Evolutionary conservation across 371 early-diverging fungal species (phyloP).

Genomic region (Basidiobolus meristosporus): DNA sequence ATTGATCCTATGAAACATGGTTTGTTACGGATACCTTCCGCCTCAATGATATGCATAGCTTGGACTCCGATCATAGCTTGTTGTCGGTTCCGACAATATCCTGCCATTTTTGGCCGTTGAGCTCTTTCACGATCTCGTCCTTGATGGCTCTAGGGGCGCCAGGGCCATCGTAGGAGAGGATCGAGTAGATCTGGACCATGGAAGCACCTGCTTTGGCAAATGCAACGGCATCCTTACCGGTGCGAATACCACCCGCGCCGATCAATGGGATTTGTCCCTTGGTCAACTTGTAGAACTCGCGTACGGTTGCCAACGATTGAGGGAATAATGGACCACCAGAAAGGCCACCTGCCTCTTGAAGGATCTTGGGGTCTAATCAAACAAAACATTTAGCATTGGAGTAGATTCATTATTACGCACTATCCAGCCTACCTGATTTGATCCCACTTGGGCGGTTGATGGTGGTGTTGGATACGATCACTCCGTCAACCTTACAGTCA

Average conservation of each 20-base stretch:
- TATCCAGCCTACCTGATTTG: conserved; percentile 13
- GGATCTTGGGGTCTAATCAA: conserved; percentile 9
- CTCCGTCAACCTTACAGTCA: conserved; percentile 47
- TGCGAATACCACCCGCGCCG: conserved; percentile 68
- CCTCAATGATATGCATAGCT: no score
- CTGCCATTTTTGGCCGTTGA: conserved; percentile 25
- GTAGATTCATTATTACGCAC: neutral
- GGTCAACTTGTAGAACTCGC: conserved; percentile 43
- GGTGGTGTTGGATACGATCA: conserved; percentile 73
- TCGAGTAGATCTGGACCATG: conserved; percentile 57
- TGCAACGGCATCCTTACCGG: conserved; percentile 45
- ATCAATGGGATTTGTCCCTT: conserved; percentile 48
- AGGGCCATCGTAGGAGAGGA: conserved; percentile 47
- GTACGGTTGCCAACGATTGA: conserved; percentile 33
- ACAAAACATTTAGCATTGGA: neutral
- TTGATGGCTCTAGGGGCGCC: conserved; percentile 48
- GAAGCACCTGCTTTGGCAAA: conserved; percentile 59
- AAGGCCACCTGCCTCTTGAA: conserved; percentile 49
- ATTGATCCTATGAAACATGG: no score
- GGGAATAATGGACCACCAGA: conserved; percentile 53
- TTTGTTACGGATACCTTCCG: no score
- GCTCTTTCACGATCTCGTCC: conserved; percentile 21
- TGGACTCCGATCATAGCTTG: conserved; percentile 3
- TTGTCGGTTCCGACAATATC: conserved; percentile 24
- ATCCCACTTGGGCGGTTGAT: conserved; percentile 37